These are phyloP conservation scores for Oryza officinalis DNA, from an alignment of 176 grass and related monocot genomes.

Conservation along the genomic window DNA sequence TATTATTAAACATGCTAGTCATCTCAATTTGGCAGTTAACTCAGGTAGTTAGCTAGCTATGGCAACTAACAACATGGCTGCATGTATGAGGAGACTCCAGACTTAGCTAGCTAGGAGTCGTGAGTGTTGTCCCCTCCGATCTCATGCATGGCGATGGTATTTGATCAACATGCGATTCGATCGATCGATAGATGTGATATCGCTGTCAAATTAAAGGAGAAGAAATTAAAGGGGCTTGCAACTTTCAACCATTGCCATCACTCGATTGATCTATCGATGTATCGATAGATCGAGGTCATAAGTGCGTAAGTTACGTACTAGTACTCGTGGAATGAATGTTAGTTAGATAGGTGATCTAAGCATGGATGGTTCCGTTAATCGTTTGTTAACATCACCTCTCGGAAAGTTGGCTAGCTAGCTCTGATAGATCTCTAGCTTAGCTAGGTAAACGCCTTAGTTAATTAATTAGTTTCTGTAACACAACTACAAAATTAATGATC, in stretches of 20 bases:
- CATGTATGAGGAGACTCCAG: neutral
- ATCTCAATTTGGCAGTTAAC: neutral
- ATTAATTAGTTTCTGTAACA: too few species aligned
- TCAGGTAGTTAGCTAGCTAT: neutral
- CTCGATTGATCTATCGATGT: neutral
- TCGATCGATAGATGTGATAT: neutral
- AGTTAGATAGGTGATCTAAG: neutral
- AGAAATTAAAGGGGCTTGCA: neutral
- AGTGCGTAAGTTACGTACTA: neutral
- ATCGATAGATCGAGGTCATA: neutral
- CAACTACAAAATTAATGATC: neutral
- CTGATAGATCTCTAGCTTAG: neutral
- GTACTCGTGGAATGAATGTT: neutral
- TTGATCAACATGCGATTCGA: neutral
- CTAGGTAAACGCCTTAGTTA: neutral
- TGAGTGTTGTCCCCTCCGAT: too few species aligned
- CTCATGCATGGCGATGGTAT: neutral
- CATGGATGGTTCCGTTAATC: neutral
- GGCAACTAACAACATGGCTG: neutral
- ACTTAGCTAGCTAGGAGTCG: too few species aligned
- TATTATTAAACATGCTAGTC: too few species aligned
- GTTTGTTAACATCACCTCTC: neutral
- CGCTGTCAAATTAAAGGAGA: neutral
- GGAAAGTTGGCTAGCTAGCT: neutral
- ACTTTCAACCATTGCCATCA: neutral